A percentile compares a stretch with the other conserved stretches of the same genome.
Conservation (phyloP, 2,329 filamentous ascomycete genomes). For the Didymella segeticola region DNA sequence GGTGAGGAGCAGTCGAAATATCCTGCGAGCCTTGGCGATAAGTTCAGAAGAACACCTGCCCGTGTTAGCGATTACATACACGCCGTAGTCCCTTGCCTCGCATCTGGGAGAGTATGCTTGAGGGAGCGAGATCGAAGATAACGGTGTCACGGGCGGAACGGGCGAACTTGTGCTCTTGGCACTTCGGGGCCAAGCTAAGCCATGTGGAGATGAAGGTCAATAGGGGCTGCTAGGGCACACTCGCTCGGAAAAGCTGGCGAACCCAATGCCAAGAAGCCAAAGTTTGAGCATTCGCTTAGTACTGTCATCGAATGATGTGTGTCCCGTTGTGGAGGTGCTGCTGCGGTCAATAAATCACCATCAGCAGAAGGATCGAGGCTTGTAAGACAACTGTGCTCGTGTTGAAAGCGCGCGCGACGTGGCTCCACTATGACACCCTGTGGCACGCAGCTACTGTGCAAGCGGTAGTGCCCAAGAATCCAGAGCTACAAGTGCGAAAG, state of each 20-base stretch:
- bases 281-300: slow-evolving; percentile 15
- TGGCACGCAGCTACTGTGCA: neutral
- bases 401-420: slow-evolving; percentile 6
- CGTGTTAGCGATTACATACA: slow-evolving; percentile 4
- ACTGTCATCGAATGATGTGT: slow-evolving; percentile 7
- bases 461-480: neutral
- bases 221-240: slow-evolving; percentile 14
- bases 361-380: slow-evolving; percentile 1
- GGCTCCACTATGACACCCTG: slow-evolving; percentile 7
- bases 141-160: slow-evolving; percentile 12
- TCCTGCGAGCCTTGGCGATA: neutral
- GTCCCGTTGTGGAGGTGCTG: neutral
- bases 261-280: slow-evolving; percentile 2
- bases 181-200: slow-evolving; percentile 10
- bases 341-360: slow-evolving; percentile 8
- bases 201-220: slow-evolving; percentile 19
- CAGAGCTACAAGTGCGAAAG: neutral
- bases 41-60: slow-evolving; percentile 1
- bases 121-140: slow-evolving; percentile 1
- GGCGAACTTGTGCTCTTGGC: slow-evolving; percentile 13
- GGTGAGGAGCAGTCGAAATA: neutral
- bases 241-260: neutral
- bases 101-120: slow-evolving; percentile 3
- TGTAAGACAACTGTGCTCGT: neutral
- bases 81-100: neutral